Evolutionary conservation across 768 basidiomycete species (phyloP).

Genomic region (Sporobolomyces phaffii): DNA sequence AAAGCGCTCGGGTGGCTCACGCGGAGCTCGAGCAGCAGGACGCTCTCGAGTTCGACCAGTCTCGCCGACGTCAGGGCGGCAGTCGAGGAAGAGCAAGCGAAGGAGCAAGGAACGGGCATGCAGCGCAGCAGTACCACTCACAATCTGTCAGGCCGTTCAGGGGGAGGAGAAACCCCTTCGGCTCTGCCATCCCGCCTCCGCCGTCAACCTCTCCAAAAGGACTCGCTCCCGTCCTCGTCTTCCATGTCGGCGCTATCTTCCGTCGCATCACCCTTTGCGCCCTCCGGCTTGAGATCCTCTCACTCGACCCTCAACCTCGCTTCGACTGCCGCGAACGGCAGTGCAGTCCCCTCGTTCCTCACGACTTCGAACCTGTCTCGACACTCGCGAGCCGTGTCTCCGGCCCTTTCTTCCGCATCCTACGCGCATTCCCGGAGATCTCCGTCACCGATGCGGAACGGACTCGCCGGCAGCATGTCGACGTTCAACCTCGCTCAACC

Average conservation of each 20-base stretch:
- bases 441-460: constrained; percentile 23
- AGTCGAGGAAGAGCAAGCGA: constrained; percentile 11
- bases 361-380: constrained; percentile 20
- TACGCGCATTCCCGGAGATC: constrained; percentile 5
- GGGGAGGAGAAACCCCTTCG: background rate
- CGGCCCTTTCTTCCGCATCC: constrained; percentile 21
- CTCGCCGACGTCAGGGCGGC: constrained; percentile 29
- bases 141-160: constrained; percentile 2
- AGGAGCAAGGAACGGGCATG: constrained; percentile 1
- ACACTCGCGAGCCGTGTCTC: constrained; percentile 21
- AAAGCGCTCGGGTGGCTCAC: constrained; percentile 17
- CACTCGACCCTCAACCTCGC: constrained; percentile 30
- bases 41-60: background rate
- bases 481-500: constrained; percentile 31
- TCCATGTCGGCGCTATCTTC: constrained; percentile 26
- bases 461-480: constrained; percentile 31
- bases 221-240: constrained; percentile 14
- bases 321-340: background rate
- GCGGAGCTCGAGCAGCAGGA: constrained; percentile 1
- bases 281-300: constrained; percentile 10
- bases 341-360: constrained; percentile 16
- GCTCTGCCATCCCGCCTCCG: constrained; percentile 4
- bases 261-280: background rate
- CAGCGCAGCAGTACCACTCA: constrained; percentile 13
- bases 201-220: background rate